Base-by-base conservation (phyloP, 2,329 filamentous ascomycete species). In the Aspergillus ochraceoroseus region DNA sequence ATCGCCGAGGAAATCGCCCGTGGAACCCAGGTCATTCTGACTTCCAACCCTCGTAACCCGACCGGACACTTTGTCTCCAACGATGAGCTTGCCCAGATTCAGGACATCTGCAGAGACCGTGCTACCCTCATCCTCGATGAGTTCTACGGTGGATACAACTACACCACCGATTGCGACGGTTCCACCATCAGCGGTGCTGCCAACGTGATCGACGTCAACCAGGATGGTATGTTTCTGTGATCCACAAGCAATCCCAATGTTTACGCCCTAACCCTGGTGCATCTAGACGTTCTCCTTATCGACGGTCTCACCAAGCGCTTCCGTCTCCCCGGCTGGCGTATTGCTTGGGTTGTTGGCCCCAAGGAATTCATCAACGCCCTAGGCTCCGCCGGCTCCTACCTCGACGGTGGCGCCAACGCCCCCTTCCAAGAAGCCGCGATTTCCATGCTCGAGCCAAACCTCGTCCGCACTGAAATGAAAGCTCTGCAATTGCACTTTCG, bases 271-370 rank as follows among this genome's bases (percentile, higher is more conserved):
- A n/a, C n/a, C 19, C 47, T 54, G 38, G 52, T 38, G 32, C 4
- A 29, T 13, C 25, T 34, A 66, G 87, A 94, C 58, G 89, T 96
- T 2, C 77, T 96, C 50, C 86, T 96, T 64, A 90, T 96, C 51
- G 90, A 96, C 61, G 90, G 90, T 34, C 76, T 96, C 17, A 96
- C 90, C 55, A 96, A 96, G 77, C 85, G 90, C 47, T 96, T 96
- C 77, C 83, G 90, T 53, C 80, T 96, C 20, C 90, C 90, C 1
- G 90, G 90, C 47, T 96, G 90, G 88, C 85, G 90, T 62, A 89
- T 96, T 29, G 89, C 90, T 5, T 96, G 90, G 90, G 88, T 96
- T 53, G 65, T 96, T 40, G 90, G 90, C 1, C 90, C 90, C 51
- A 95, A 95, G 73, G 89, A 95, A 57, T 96, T 95, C 67, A 87